phyloP scores from a whole-genome alignment of 73 alveolate species.

The Paramecium biaurelia region DNA sequence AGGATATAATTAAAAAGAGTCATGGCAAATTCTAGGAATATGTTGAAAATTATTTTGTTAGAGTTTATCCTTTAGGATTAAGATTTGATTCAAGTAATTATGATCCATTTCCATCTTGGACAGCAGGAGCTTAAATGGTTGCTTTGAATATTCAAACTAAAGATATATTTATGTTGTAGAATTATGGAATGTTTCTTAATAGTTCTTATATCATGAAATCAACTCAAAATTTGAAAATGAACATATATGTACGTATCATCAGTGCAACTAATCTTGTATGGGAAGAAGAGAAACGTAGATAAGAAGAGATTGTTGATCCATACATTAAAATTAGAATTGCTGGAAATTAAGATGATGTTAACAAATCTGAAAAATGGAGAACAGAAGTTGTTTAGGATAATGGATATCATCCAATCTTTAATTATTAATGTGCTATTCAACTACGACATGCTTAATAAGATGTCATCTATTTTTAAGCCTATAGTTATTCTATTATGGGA shows the following conservation, averaged over 20 bases:
- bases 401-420: constrained; percentile 34
- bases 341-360: constrained; percentile 32
- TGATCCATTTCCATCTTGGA: constrained; percentile 84
- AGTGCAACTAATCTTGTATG: constrained; percentile 30
- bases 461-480: constrained; percentile 1
- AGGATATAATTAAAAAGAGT: not conserved
- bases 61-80: constrained; percentile 90
- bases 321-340: constrained; percentile 23
- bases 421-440: not conserved
- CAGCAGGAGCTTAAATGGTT: constrained; percentile 87
- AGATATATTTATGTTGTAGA: constrained; percentile 80
- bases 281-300: not conserved
- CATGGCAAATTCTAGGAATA: constrained; percentile 63
- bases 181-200: constrained; percentile 77
- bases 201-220: constrained; percentile 55
- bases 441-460: not conserved
- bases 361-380: constrained; percentile 4
- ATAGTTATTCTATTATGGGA: not conserved
- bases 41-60: constrained; percentile 72
- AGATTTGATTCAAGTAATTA: constrained; percentile 91
- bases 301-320: constrained; percentile 50
- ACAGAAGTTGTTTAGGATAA: not conserved
- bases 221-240: not conserved
- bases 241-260: not conserved
- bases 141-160: constrained; percentile 90